A percentile compares a stretch with the other conserved stretches of the same genome.
Evolutionary conservation across 1,284 basidiomycete genomes (phyloP).

Genomic region (Sparassis latifolia): DNA sequence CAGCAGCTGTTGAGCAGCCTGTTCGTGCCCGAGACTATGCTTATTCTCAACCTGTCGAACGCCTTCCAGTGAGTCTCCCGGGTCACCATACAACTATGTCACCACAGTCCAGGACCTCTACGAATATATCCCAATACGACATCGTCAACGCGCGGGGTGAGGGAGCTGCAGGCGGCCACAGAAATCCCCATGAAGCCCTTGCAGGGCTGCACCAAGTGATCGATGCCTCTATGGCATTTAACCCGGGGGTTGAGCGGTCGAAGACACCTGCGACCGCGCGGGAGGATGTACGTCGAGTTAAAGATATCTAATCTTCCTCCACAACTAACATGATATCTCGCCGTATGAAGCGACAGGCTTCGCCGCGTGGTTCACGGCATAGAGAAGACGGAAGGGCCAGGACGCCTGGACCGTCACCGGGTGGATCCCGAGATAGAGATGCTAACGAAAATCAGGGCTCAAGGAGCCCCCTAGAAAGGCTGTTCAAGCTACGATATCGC

Average conservation of each 20-base stretch:
- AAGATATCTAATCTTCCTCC: conserved; percentile 3
- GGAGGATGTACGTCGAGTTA: conserved; percentile 16
- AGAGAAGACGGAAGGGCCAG: conserved; percentile 1
- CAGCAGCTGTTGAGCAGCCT: conserved; percentile 4
- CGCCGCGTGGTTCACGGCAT: conserved; percentile 19
- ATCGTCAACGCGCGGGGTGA: conserved; percentile 14
- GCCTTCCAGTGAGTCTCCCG: conserved; percentile 6
- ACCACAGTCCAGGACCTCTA: conserved; percentile 22
- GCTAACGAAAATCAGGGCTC: background rate
- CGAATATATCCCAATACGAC: conserved; percentile 23
- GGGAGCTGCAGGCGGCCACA: conserved; percentile 1
- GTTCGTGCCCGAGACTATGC: conserved; percentile 18
- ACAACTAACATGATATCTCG: conserved; percentile 7
- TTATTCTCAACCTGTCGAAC: conserved; percentile 8
- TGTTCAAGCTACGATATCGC: conserved; percentile 14
- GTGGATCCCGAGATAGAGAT: background rate
- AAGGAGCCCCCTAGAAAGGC: conserved; percentile 11
- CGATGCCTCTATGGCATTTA: background rate
- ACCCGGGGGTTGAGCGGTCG: background rate
- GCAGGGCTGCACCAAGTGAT: conserved; percentile 5
- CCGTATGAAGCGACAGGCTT: too few species aligned
- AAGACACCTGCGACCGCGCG: conserved; percentile 4
- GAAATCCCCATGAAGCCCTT: background rate
- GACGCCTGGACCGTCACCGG: background rate
- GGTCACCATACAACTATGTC: conserved; percentile 13